Percentiles rank a stretch among this genome's conserved stretches.
These are phyloP conservation scores for Phytopythium kandeliae DNA, from an alignment of 352 stramenopile species.

Conservation along the genomic window DNA sequence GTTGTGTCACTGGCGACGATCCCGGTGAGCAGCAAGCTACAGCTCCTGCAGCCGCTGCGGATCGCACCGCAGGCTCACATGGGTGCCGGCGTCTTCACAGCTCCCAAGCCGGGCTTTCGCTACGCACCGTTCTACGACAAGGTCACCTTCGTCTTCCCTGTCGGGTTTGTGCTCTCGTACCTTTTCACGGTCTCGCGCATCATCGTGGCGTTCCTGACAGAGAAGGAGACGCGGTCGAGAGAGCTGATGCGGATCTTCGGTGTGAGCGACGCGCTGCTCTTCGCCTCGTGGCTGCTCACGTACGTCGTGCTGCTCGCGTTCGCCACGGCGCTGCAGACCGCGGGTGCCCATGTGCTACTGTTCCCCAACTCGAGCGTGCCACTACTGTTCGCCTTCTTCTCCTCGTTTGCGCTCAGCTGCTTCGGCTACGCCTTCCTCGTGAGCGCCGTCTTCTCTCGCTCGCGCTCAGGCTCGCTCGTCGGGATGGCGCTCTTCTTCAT, in stretches of 20 bases:
- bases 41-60: conserved; percentile 38
- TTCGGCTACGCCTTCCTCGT: conserved; percentile 77
- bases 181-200: conserved; percentile 90
- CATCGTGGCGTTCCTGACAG: conserved; percentile 85
- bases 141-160: conserved; percentile 64
- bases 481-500: conserved; percentile 76
- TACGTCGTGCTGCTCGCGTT: conserved; percentile 61
- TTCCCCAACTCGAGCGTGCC: conserved; percentile 38
- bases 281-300: conserved; percentile 67
- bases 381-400: conserved; percentile 65
- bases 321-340: conserved; percentile 38
- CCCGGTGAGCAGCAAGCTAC: conserved; percentile 20
- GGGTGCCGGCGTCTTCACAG: conserved; percentile 38
- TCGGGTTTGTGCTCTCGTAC: conserved; percentile 92
- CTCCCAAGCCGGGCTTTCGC: conserved; percentile 43
- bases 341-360: conserved; percentile 23
- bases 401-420: conserved; percentile 67
- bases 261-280: conserved; percentile 46
- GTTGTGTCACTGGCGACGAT: conserved; percentile 27
- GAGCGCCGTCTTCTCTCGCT: conserved; percentile 54
- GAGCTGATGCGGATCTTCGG: conserved; percentile 93
- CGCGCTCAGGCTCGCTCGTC: conserved; percentile 51
- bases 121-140: conserved; percentile 78
- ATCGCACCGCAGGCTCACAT: conserved; percentile 59
- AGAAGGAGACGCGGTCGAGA: conserved; percentile 90